Conservation (phyloP, 2,329 filamentous ascomycete genomes). For the Arthrinium puccinioides region DNA sequence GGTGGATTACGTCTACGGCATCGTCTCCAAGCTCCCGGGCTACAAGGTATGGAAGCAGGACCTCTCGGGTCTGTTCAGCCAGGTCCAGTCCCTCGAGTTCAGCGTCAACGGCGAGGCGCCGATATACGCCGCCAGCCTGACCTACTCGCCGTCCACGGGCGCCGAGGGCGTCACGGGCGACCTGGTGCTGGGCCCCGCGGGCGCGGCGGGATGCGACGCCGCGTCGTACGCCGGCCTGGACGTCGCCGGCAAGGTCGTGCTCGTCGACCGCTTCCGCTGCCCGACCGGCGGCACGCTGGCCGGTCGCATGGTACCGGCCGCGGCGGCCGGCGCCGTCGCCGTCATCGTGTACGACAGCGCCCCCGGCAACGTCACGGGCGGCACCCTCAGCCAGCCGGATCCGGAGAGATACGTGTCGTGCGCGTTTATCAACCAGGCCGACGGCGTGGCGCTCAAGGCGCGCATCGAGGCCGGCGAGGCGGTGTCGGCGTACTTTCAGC, state of each 20-base stretch:
- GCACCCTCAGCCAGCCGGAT: conserved; percentile 28
- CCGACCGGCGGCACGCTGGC: conserved; percentile 32
- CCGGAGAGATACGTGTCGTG: conserved; percentile 25
- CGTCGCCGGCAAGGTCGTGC: conserved; percentile 30
- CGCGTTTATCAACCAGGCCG: conserved; percentile 33
- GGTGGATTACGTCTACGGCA: conserved; percentile 40
- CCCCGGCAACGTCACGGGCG: conserved; percentile 27
- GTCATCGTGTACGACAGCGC: conserved; percentile 34
- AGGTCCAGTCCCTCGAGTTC: conserved; percentile 31
- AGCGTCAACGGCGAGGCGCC: conserved; percentile 17
- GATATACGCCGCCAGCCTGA: conserved; percentile 32
- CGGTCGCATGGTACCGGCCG: conserved; percentile 29
- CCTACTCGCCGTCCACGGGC: conserved; percentile 39
- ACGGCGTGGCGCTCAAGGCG: conserved; percentile 31
- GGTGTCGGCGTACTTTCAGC: conserved; percentile 31
- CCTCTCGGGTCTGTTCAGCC: conserved; percentile 36
- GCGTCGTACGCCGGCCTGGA: conserved; percentile 26
- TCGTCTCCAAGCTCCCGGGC: conserved; percentile 30
- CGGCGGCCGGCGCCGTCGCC: conserved; percentile 25
- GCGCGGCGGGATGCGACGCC: conserved; percentile 29
- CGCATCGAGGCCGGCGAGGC: conserved; percentile 30
- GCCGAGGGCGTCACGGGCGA: conserved; percentile 32
- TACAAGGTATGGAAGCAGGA: conserved; percentile 37
- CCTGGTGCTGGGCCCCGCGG: conserved; percentile 30
- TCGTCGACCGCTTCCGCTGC: conserved; percentile 31